phyloP scores from a whole-genome alignment of 2,329 filamentous ascomycete genomes.

The Colletotrichum sp. region DNA sequence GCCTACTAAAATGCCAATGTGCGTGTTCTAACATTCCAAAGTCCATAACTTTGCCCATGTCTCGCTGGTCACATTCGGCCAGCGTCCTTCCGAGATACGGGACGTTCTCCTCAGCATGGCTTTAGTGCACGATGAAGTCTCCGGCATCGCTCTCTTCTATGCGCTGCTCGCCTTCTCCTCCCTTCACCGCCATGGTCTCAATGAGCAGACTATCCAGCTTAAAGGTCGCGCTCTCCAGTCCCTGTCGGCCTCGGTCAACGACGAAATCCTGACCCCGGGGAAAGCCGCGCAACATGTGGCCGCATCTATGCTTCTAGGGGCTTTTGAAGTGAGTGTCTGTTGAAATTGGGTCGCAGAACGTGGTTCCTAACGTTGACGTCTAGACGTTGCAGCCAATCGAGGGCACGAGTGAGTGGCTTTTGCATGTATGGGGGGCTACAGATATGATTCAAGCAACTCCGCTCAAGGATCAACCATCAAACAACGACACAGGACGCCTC shows the following conservation, averaged over 20 bases:
- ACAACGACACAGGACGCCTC: neutral
- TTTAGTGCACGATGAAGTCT: neutral
- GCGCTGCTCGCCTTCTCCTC: neutral
- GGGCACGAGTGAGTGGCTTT: neutral
- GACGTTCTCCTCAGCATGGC: neutral
- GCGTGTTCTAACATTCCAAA: neutral
- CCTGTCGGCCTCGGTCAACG: neutral
- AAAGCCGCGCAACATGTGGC: neutral
- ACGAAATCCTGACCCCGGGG: neutral
- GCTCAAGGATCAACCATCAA: neutral
- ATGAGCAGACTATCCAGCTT: neutral
- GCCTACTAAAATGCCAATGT: neutral
- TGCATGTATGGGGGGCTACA: neutral
- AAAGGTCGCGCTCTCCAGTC: neutral
- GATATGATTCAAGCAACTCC: neutral
- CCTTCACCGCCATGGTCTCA: neutral
- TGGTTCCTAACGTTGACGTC: accelerated
- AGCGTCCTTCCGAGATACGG: neutral
- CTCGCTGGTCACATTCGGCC: neutral
- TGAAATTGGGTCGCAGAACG: accelerated
- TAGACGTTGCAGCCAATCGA: neutral
- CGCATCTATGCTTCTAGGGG: conserved; percentile 1
- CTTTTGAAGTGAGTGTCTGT: neutral
- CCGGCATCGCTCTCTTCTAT: neutral
- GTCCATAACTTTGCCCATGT: neutral